Evolutionary conservation across 257 asterid species (phyloP).

Genomic region (Nicotiana obtusifolia): DNA sequence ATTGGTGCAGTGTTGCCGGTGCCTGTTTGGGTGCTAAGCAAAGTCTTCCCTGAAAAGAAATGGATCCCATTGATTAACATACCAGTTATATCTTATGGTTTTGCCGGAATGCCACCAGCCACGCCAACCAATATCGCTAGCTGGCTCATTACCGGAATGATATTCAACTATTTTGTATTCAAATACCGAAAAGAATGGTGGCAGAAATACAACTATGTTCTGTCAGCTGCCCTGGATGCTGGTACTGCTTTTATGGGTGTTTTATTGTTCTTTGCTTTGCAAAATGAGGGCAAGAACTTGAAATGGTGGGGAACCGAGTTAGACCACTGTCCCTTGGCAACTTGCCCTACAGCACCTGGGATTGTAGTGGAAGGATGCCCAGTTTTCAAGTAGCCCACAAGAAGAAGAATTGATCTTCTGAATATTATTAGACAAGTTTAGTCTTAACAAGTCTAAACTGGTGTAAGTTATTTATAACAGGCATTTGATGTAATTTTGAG

Average conservation of each 20-base stretch:
- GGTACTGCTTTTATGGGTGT: conserved; percentile 98
- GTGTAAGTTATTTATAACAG: too few species aligned
- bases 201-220: conserved; percentile 79
- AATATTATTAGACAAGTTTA: not conserved
- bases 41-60: conserved; percentile 66
- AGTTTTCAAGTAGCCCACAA: conserved; percentile 39
- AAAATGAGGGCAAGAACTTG: conserved; percentile 57
- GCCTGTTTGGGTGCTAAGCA: conserved; percentile 84
- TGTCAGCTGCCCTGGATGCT: conserved; percentile 90
- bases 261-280: conserved; percentile 62
- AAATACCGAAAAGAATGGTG: conserved; percentile 77
- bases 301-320: conserved; percentile 90
- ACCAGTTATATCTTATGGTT: conserved; percentile 80
- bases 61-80: conserved; percentile 86
- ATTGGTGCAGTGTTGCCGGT: conserved; percentile 80
- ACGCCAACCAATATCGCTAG: conserved; percentile 90
- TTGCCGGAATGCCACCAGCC: conserved; percentile 98
- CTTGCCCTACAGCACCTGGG: conserved; percentile 91
- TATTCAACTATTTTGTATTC: conserved; percentile 82
- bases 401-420: not conserved
- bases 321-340: conserved; percentile 85
- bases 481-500: not conserved
- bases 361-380: conserved; percentile 71
- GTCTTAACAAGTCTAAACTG: not conserved
- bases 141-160: conserved; percentile 72